Evolutionary conservation across 1,139 yeast genomes (phyloP).

Genomic region (Wickerhamomyces sp.): DNA sequence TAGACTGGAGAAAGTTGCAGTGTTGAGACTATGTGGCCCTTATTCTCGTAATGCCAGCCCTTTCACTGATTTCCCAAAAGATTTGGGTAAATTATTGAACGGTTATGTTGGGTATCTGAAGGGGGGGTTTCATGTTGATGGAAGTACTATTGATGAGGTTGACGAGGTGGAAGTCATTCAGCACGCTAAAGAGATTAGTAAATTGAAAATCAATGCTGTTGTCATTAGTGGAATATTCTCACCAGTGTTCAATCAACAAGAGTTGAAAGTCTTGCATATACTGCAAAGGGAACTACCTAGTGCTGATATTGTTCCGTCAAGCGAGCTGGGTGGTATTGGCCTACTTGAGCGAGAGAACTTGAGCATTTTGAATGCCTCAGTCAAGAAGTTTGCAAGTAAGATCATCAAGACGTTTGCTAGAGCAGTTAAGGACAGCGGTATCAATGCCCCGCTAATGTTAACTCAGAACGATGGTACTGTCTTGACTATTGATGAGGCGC

Average conservation of each 20-base stretch:
- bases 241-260: constrained; percentile 33
- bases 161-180: constrained; percentile 29
- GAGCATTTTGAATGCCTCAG: constrained; percentile 37
- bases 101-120: constrained; percentile 31
- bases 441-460: constrained; percentile 34
- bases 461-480: constrained; percentile 41
- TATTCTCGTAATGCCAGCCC: constrained; percentile 33
- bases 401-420: constrained; percentile 32
- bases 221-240: constrained; percentile 38
- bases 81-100: constrained; percentile 27
- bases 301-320: constrained; percentile 32
- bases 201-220: constrained; percentile 28
- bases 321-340: constrained; percentile 36
- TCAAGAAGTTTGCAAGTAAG: constrained; percentile 33
- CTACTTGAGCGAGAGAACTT: constrained; percentile 39
- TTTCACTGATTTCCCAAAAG: constrained; percentile 37
- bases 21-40: constrained; percentile 35
- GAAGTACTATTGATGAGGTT: constrained; percentile 29
- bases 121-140: constrained; percentile 40
- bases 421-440: constrained; percentile 28
- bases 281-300: constrained; percentile 28
- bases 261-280: constrained; percentile 28
- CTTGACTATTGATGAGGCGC: constrained; percentile 31
- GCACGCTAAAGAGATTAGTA: constrained; percentile 28
- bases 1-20: constrained; percentile 36